phyloP scores from a whole-genome alignment of 2,329 filamentous ascomycete species.

The Cyphellophora europaea region DNA sequence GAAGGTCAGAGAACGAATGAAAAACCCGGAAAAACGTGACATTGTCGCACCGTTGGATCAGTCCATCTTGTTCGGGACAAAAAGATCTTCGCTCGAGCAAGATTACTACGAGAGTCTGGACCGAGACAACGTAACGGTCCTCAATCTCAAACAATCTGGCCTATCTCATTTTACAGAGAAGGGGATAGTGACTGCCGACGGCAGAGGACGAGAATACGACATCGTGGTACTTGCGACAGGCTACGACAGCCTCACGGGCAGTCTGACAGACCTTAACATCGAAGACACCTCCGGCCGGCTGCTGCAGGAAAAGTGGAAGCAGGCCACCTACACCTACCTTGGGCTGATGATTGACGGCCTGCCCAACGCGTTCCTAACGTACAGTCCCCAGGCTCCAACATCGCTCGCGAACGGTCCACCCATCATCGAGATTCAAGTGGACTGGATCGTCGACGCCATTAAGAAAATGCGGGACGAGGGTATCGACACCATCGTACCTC shows the following conservation, averaged over 20 bases:
- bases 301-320: conserved; percentile 26
- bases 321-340: conserved; percentile 28
- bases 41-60: conserved; percentile 43
- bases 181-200: conserved; percentile 31
- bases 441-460: conserved; percentile 30
- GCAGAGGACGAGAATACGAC: conserved; percentile 25
- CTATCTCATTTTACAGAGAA: conserved; percentile 30
- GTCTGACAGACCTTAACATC: conserved; percentile 30
- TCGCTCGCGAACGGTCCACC: conserved; percentile 38
- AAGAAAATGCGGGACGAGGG: conserved; percentile 4
- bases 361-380: conserved; percentile 41
- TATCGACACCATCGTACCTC: conserved; percentile 4
- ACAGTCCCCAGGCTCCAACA: conserved; percentile 47
- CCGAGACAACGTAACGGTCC: conserved; percentile 34
- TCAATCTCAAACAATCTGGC: conserved; percentile 32
- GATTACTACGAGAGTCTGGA: conserved; percentile 43
- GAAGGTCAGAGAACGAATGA: conserved; percentile 41
- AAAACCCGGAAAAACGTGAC: conserved; percentile 40
- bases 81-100: conserved; percentile 38
- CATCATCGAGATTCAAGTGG: conserved; percentile 45
- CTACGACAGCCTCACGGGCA: conserved; percentile 32
- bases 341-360: conserved; percentile 30
- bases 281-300: conserved; percentile 24
- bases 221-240: conserved; percentile 33
- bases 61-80: conserved; percentile 46